Evolutionary conservation across 2,329 filamentous ascomycete genomes (phyloP).

Genomic region (Dactylellina drechsleri): DNA sequence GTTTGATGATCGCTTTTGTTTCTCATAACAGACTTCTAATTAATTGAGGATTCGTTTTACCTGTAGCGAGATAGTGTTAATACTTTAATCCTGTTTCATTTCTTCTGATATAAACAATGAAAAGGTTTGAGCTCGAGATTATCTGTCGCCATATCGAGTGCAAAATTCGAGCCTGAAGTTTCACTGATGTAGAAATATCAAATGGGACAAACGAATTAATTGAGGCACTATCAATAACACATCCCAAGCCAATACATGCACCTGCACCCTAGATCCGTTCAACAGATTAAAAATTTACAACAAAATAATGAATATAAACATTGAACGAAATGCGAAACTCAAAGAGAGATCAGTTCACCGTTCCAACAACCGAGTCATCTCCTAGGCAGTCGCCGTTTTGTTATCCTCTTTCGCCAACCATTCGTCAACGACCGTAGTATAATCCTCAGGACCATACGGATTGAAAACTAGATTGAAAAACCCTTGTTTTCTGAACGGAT

Average conservation of each 20-base stretch:
- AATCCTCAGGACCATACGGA: slow-evolving; percentile 71
- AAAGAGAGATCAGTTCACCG: too few relatives aligned
- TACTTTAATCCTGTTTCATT: not conserved
- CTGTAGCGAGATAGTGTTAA: not conserved
- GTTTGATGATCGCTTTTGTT: not conserved
- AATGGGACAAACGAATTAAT: too few relatives aligned
- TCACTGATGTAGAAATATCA: not conserved
- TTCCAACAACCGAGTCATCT: too few relatives aligned
- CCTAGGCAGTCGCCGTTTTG: slow-evolving; percentile 1
- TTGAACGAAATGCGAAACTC: slow-evolving; percentile 8
- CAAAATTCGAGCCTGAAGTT: too few relatives aligned
- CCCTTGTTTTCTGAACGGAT: slow-evolving; percentile 67
- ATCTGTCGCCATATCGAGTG: too few relatives aligned
- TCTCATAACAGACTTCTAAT: not conserved
- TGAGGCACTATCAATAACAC: not conserved
- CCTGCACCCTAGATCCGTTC: slow-evolving; percentile 5
- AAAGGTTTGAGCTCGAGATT: too few relatives aligned
- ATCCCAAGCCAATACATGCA: slow-evolving; percentile 4
- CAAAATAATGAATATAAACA: slow-evolving; percentile 37
- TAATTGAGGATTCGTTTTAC: not conserved
- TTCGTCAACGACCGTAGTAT: slow-evolving; percentile 67
- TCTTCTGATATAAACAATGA: too few relatives aligned
- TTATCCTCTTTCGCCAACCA: slow-evolving; percentile 63
- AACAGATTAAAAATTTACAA: slow-evolving; percentile 42
- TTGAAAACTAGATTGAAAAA: slow-evolving; percentile 66